Evolutionary conservation across 106 monocot species (phyloP), one percentile per base, ranked within the genome.

Genomic region (Allium sativum): DNA sequence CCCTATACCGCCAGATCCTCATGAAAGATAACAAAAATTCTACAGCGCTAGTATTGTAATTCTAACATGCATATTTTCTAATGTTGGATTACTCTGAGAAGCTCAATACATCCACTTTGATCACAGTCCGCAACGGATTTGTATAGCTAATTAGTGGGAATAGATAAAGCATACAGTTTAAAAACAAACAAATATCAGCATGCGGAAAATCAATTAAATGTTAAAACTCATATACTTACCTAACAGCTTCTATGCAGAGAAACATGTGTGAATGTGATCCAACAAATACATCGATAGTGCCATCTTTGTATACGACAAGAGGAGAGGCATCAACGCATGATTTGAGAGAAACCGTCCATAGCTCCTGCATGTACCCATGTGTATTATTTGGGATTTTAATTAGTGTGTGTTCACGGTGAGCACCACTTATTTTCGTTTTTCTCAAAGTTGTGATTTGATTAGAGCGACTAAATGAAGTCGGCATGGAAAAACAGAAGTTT

Each of bases 241-340:
- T 84, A 5, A 56, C 20, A 62, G 72, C 95, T 87, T 90, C 77
- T 44, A 90, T 62, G 52, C 81, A 82, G 16, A 87, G 71, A 68
- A 95, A 90, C 48, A 75, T 71, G 63, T 77, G 79, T 56, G 95
- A 86, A 69, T 90, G 95, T 51, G 95, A 87, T 68, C 95, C 95
- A 71, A 95, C 87, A 52, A 84, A 81, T 53, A 95, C 13, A 45
- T 55, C 48, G 44, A 84, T 48, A 21, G 70, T 73, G 21, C 69
- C 86, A 79, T 87, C 73, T 68, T 74, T 74, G 19, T 68, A 62
- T 19, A 90, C 81, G 72, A 90, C 53, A 68, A 95, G 65, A 19
- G 95, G 90, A 67, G 95, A 95, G 51, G 90, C 90, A 84, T 95
- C 95, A 52, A 95, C 90, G 60, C 95, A 95, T 56, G 90, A 95